Evolutionary conservation across 2,329 filamentous ascomycete species (phyloP).

Genomic region (Tolypocladium ovalisporum): DNA sequence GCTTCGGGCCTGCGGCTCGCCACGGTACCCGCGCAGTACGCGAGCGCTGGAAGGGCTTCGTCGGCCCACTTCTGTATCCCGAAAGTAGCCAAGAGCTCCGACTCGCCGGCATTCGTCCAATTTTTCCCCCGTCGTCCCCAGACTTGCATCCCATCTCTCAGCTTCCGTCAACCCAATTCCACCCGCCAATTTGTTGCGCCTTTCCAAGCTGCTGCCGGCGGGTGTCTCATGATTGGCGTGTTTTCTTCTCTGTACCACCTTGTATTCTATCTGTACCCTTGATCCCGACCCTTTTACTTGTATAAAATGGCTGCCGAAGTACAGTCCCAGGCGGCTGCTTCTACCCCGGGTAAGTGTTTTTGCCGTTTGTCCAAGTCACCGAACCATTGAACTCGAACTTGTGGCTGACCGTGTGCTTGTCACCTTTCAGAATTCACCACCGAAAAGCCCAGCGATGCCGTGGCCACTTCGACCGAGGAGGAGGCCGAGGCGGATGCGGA

Average conservation of each 20-base stretch:
- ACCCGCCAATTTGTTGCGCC: slow-evolving; percentile 6
- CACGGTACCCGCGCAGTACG: slow-evolving; percentile 1
- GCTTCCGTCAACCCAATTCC: slow-evolving; percentile 9
- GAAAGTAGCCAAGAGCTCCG: slow-evolving; percentile 4
- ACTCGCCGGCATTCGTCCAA: slow-evolving; percentile 15
- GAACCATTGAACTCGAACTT: neutral
- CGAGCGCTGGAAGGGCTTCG: neutral
- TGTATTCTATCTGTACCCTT: slow-evolving; percentile 7
- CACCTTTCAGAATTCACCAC: slow-evolving; percentile 6
- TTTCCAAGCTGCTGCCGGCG: slow-evolving; percentile 12
- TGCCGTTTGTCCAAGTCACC: neutral
- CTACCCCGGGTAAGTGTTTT: slow-evolving; percentile 8
- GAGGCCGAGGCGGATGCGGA: slow-evolving; percentile 17
- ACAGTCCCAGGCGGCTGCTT: slow-evolving; percentile 8
- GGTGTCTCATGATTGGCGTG: slow-evolving; percentile 15
- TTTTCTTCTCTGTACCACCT: slow-evolving; percentile 7
- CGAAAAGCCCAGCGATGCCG: slow-evolving; percentile 14
- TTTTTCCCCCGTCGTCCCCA: slow-evolving; percentile 18
- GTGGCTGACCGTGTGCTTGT: slow-evolving; percentile 1
- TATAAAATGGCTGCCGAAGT: slow-evolving; percentile 21
- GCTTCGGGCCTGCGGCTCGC: slow-evolving; percentile 1
- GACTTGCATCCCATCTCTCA: slow-evolving; percentile 5
- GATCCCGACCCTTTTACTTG: slow-evolving; percentile 3
- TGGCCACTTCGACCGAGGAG: slow-evolving; percentile 12
- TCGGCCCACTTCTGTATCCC: neutral